Evolutionary conservation across 371 early-diverging fungal species (phyloP), one percentile per base, ranked within the genome.

Genomic region (Haplosporangium sp.): DNA sequence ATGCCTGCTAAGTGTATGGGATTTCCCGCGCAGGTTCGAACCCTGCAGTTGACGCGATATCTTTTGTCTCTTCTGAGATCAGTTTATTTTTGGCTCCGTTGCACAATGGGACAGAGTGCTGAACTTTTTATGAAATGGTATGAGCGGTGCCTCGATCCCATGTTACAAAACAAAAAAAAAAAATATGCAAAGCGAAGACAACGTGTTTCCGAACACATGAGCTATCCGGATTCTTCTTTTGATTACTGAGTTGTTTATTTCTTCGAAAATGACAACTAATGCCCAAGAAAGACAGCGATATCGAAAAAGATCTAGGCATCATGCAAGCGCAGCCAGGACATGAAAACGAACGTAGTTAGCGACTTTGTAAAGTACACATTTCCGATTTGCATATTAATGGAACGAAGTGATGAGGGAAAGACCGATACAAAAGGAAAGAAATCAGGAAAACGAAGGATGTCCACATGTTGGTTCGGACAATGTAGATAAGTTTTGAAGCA

Each of bases 401-500:
- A 56, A 42, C 4, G 41, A 18, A 13, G 43, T 8, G 21, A n/a
- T 8, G 16, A 8, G 29, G 16, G 18, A 38, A 16, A 46, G 29
- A 10, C 6, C 42, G 40, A 59, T 51, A 3, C 16, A n/a, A 20
- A 59, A 23, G 37, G 41, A 21, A 21, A 66, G 46, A 29, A 42
- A 67, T 73, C 73, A 73, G 73, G 68, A 67, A 74, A 67, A 74
- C 56, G 58, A 58, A 46, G 59, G 48, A 48, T 73, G 74, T 74
- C 74, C 74, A 63, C 74, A 74, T 74, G 38, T 74, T 45, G 59
- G 50, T 74, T 74, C 74, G 74, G 74, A 74, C 74, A 74, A 74
- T 83, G 84, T 83, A 83, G 84, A 83, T 83, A 83, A 83, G 83
- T 71, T 74, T 70, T 83, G 23, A 61, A 76, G 62, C 74, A 76